A percentile compares a stretch with the other conserved stretches of the same genome.
Conservation (phyloP, 192 early-diverging fungal genomes). For the Coemansia sp. region DNA sequence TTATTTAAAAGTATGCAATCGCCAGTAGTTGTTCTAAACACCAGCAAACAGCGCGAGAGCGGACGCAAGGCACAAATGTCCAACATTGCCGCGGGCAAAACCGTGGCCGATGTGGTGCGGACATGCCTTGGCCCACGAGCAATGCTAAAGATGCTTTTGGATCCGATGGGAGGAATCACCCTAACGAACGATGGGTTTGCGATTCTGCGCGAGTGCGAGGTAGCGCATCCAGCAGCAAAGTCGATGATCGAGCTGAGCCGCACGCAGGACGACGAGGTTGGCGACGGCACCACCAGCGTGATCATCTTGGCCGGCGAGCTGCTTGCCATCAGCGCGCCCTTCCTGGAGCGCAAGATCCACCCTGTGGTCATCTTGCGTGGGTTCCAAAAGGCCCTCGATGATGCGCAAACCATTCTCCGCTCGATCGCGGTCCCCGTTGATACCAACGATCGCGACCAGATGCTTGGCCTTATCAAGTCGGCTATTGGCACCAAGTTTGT, state of each 20-base stretch:
- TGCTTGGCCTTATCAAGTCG: constrained; percentile 88
- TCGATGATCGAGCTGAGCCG: constrained; percentile 98
- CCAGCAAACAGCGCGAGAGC: constrained; percentile 88
- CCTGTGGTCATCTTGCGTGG: constrained; percentile 95
- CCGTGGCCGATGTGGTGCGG: constrained; percentile 97
- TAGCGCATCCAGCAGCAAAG: constrained; percentile 99
- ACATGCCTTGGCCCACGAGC: constrained; percentile 97
- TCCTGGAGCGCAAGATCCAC: constrained; percentile 96
- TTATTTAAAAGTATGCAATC: constrained; percentile 54
- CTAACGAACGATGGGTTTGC: constrained; percentile 99
- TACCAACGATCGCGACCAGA: constrained; percentile 78
- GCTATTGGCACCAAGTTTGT: constrained; percentile 97
- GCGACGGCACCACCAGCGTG: constrained; percentile 98
- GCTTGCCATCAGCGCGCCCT: constrained; percentile 84
- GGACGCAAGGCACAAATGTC: constrained; percentile 96
- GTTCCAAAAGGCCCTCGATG: constrained; percentile 91
- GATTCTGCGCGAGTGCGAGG: constrained; percentile 97
- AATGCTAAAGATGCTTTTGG: constrained; percentile 99
- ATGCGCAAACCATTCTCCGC: constrained; percentile 81
- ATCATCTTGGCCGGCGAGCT: constrained; percentile 99
- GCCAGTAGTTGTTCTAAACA: constrained; percentile 88
- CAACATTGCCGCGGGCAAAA: constrained; percentile 98
- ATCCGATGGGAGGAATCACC: constrained; percentile 99
- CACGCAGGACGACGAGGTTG: constrained; percentile 99
- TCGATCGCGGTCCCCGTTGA: constrained; percentile 84